Conservation (phyloP, 441 rosid genomes). For the Rhodomyrtus psidioides region DNA sequence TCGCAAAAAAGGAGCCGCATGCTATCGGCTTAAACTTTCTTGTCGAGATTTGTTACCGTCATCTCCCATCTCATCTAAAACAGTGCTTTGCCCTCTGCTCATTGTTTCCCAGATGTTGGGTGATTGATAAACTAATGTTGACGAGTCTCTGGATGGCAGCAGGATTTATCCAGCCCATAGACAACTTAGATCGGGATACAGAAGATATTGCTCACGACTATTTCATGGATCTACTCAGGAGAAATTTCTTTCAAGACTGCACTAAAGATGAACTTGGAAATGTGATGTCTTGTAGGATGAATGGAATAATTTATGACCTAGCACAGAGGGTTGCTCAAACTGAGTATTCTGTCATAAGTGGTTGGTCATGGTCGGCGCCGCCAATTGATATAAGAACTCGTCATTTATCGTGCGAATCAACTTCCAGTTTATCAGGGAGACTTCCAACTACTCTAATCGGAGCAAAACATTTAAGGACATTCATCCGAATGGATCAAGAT, state of each 20-base stretch:
- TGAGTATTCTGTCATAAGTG: accelerated
- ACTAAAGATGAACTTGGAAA: background rate
- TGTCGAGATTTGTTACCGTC: background rate
- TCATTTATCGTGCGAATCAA: accelerated
- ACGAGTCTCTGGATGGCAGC: background rate
- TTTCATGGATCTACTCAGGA: background rate
- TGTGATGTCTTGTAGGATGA: background rate
- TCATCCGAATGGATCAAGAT: background rate
- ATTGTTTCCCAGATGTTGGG: accelerated
- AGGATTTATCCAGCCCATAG: background rate
- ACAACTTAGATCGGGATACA: accelerated
- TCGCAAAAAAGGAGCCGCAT: accelerated
- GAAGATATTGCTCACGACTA: background rate
- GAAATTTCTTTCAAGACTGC: background rate
- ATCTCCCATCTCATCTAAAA: background rate
- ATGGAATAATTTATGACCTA: accelerated
- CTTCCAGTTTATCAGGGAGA: accelerated
- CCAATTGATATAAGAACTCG: accelerated
- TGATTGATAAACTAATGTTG: background rate
- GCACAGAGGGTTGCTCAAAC: accelerated
- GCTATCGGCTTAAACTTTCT: too few species aligned
- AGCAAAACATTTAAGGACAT: background rate
- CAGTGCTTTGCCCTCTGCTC: background rate
- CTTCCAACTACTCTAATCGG: accelerated
- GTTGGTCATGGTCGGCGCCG: accelerated